These are phyloP conservation scores for Vaccinium darrowii DNA, from an alignment of 148 eudicot genomes.

Conservation along the genomic window DNA sequence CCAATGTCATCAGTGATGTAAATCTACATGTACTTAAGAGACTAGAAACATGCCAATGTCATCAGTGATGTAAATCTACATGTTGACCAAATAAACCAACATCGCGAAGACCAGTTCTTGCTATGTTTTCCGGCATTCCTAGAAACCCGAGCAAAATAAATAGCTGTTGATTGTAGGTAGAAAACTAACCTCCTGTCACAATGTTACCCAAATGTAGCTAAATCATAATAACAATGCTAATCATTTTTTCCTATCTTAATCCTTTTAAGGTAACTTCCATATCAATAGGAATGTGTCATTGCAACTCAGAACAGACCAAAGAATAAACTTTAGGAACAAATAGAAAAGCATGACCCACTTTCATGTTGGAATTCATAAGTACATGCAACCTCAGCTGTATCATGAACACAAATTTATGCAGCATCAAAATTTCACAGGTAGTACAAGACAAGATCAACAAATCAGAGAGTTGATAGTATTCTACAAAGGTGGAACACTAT, in stretches of 20 bases:
- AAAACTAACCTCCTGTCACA: neutral
- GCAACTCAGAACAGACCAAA: neutral
- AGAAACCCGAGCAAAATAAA: neutral
- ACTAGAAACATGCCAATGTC: neutral
- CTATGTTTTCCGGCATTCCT: neutral
- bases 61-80: neutral
- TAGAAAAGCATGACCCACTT: neutral
- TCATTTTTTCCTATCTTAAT: neutral
- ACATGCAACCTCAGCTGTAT: neutral
- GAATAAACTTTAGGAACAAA: slow-evolving; percentile 10
- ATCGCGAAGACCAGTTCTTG: neutral
- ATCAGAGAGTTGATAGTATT: neutral
- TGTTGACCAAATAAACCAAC: neutral
- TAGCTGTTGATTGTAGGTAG: neutral
- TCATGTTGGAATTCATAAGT: neutral
- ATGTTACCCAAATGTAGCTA: neutral
- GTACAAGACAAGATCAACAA: slow-evolving; percentile 15
- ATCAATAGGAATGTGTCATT: neutral
- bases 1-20: neutral
- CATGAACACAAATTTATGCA: slow-evolving; percentile 4
- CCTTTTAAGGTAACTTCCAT: neutral
- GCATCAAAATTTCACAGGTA: neutral
- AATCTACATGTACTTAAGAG: neutral
- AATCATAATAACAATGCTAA: neutral
- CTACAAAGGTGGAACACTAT: neutral